Evolutionary conservation across 1,284 basidiomycete genomes (phyloP), one percentile per base, ranked within the genome.

Genomic region (Leccinum griseonigrum): DNA sequence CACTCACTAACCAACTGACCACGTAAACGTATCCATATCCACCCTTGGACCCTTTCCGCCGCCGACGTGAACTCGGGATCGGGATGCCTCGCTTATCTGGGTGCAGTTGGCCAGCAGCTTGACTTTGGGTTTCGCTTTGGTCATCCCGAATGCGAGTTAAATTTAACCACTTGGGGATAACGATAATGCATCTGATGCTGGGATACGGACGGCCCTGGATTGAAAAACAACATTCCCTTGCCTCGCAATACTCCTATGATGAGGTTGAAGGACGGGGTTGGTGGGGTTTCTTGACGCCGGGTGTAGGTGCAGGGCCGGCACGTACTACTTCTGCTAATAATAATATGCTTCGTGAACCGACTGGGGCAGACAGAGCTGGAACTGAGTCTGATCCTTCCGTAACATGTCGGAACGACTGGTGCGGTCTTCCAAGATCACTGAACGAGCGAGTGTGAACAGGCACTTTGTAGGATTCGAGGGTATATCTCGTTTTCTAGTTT

Each of bases 1-100:
- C 85, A 64, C 81, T 89, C 26, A 85, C 82, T 60, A 92, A 70
- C 91, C 91, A 93, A 85, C 82, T 60, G 92, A 70, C 91, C 91
- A 93, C 2, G 83, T 81, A 46, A 88, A 76, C 8, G 85, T 77
- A 57, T 91, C 87, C 76, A 91, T 82, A 57, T 90, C 87, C 71
- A 89, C 81, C n/a, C 79, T 77, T 10, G 79, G 76, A 43, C 81
- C 81, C 63, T 80, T 83, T 3, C 80, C 81, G 3, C 81, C 81
- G 5, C 80, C 85, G 81, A 40, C 85, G 79, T 67, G 81, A 81
- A 87, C 88, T 83, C 46, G 32, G 32, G 11, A 34, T 75, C 5
- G 67, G 67, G 9, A 69, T 58, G 5, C 66, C 26, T 36, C 60
- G 67, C 38, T 74, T 68, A 13, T 71, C 64, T 14, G 61, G 32